Base-by-base conservation (phyloP, 1,284 basidiomycete genomes). In the Cutaneotrichosporon cavernicola region DNA sequence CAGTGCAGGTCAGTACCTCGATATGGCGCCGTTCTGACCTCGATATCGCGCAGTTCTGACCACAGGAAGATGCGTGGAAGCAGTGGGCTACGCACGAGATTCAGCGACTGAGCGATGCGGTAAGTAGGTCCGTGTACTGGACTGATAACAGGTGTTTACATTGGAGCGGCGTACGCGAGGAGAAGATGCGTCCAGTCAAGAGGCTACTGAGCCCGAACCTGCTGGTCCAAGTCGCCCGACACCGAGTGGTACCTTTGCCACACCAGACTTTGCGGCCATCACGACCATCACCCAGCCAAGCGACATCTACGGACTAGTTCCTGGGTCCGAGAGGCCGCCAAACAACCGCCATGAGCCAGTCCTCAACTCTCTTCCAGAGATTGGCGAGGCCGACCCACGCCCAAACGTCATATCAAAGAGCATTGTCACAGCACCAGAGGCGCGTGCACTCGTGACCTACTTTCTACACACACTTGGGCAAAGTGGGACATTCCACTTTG, bases 71-170 rank as follows among this genome's bases (percentile, higher is more conserved):
- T 34, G 55, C 55, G 22, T 56, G 55, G 55, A 56, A 56, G 55
- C 55, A 56, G n/a, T 56, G 55, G 55, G 55, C 55, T 6, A 56
- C 55, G 36, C 55, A 56, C 18, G 55, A 56, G 36, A 56, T 56
- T 10, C 34, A 56, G 18, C 55, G 55, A 8, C 22, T 56, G 18
- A 34, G 36, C 38, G 55, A 56, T 21, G 36, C 36, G 21, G 55
- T 53, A 31, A 13, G 30, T 53, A 5, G n/a, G 21, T 6, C 14
- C 16, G 5, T 16, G 10, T 1, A 9, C 40, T 2, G 40, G 40
- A 22, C 21, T 49, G 47, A 22, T 22, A 21, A 22, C 47, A 49
- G 47, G 47, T 52, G 11, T 52, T 52, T 31, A 26, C 10, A 5
- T 26, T 52, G 22, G 30, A 52, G 22, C 50, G 30, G 16, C 50